Percentiles rank a stretch among this genome's conserved stretches.
Conservation (phyloP, 1,139 yeast species). For the Meyerozyma elateridarum region DNA sequence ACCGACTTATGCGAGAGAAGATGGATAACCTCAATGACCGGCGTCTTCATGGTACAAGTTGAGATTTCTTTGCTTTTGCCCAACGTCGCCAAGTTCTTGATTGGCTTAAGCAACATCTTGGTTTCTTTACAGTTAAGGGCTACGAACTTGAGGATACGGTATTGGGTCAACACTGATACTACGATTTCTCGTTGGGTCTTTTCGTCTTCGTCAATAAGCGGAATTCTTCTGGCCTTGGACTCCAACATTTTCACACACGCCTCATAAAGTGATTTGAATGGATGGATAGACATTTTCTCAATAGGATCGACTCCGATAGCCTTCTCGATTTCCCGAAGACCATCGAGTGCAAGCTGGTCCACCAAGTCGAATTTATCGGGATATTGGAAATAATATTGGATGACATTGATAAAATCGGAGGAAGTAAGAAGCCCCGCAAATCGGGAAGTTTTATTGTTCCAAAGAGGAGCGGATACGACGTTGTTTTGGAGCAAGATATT, state of each 20-base stretch:
- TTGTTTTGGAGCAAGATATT: conserved; percentile 88
- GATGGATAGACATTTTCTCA: conserved; percentile 87
- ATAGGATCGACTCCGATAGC: conserved; percentile 86
- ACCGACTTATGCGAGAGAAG: conserved; percentile 73
- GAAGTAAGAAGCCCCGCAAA: conserved; percentile 95
- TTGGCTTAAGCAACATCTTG: conserved; percentile 72
- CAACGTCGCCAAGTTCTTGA: conserved; percentile 59
- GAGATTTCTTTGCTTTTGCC: conserved; percentile 58
- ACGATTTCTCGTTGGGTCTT: conserved; percentile 91
- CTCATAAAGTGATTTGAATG: conserved; percentile 83
- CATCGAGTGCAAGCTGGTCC: conserved; percentile 81
- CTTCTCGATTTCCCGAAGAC: conserved; percentile 78
- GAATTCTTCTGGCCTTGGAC: conserved; percentile 88
- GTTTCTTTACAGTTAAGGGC: conserved; percentile 96
- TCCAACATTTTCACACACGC: conserved; percentile 92
- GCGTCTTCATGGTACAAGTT: conserved; percentile 86
- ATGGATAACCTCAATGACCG: conserved; percentile 91
- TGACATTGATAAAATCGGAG: conserved; percentile 89
- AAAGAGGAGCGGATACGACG: conserved; percentile 93
- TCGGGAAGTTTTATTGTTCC: conserved; percentile 86
- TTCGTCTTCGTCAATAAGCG: conserved; percentile 90
- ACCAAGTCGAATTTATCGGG: conserved; percentile 90
- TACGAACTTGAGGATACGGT: conserved; percentile 91
- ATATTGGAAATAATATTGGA: conserved; percentile 87
- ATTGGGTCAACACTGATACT: conserved; percentile 92